A percentile compares a stretch with the other conserved stretches of the same genome.
phyloP scores from a whole-genome alignment of 1,284 basidiomycete genomes.

The Cryptococcus wingfieldii region DNA sequence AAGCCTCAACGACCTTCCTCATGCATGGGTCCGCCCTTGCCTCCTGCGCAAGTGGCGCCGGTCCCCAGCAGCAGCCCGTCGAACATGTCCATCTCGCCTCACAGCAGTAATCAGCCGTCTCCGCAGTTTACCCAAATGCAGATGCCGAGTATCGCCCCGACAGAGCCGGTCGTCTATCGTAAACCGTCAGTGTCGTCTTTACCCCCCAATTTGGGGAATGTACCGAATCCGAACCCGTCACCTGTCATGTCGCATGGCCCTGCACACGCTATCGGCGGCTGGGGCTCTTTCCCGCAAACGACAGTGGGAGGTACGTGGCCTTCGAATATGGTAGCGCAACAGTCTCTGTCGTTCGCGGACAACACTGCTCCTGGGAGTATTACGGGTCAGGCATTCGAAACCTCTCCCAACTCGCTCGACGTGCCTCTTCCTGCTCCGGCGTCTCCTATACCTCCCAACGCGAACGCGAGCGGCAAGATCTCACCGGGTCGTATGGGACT shows the following conservation, averaged over 20 bases:
- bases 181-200: slow-evolving; percentile 15
- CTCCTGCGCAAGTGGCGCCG: slow-evolving; percentile 2
- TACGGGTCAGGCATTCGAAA: slow-evolving; percentile 7
- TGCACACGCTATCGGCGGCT: not conserved
- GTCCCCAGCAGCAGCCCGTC: not conserved
- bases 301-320: not conserved
- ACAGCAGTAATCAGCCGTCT: slow-evolving; percentile 26
- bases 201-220: slow-evolving; percentile 2
- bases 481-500: slow-evolving; percentile 9
- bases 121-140: slow-evolving; percentile 7
- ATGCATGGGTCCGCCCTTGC: not conserved
- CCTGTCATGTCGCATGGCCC: not conserved
- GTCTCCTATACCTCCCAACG: not conserved
- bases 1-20: slow-evolving; percentile 55
- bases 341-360: not conserved
- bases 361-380: slow-evolving; percentile 8
- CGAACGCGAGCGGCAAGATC: slow-evolving; percentile 2
- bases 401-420: not conserved
- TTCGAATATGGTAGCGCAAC: not conserved
- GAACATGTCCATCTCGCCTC: slow-evolving; percentile 14
- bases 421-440: slow-evolving; percentile 3
- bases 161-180: not conserved
- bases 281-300: slow-evolving; percentile 5
- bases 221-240: not conserved
- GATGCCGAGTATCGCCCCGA: slow-evolving; percentile 1